Percentiles rank a stretch among this genome's conserved stretches.
Evolutionary conservation across 805 yeast genomes (phyloP).

Genomic region (Debaryomyces prosopidis): DNA sequence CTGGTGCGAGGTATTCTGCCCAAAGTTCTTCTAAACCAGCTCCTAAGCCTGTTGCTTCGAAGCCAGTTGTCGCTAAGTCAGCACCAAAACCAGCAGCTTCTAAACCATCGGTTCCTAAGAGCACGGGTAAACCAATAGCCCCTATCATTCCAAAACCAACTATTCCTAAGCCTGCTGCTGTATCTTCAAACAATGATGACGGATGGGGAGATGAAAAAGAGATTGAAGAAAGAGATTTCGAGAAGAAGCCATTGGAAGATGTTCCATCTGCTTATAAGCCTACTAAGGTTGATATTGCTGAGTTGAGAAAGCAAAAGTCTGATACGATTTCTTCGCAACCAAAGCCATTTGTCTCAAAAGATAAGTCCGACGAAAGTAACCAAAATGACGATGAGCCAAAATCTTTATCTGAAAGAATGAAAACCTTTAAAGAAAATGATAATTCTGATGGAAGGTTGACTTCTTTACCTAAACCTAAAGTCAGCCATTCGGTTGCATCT

Average conservation of each 20-base stretch:
- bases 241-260: conserved; percentile 48
- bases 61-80: conserved; percentile 30
- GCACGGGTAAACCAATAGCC: conserved; percentile 42
- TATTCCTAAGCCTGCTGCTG: conserved; percentile 17
- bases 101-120: conserved; percentile 29
- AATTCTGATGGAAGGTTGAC: conserved; percentile 52
- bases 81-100: conserved; percentile 19
- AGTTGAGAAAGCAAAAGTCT: conserved; percentile 50
- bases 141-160: conserved; percentile 32
- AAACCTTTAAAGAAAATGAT: conserved; percentile 40
- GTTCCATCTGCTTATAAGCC: conserved; percentile 67
- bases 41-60: conserved; percentile 24
- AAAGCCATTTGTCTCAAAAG: conserved; percentile 16
- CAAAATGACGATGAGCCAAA: conserved; percentile 47
- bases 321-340: conserved; percentile 48
- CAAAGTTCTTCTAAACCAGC: conserved; percentile 34
- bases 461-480: conserved; percentile 65
- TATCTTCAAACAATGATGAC: conserved; percentile 37
- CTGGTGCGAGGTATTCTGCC: conserved; percentile 91
- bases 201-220: conserved; percentile 75
- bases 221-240: conserved; percentile 54
- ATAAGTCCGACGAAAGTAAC: conserved; percentile 12
- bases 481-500: conserved; percentile 48
- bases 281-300: conserved; percentile 59
- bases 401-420: conserved; percentile 45